Evolutionary conservation across 139 green algal species (phyloP).

Genomic region (Chlamydomonas sp.): DNA sequence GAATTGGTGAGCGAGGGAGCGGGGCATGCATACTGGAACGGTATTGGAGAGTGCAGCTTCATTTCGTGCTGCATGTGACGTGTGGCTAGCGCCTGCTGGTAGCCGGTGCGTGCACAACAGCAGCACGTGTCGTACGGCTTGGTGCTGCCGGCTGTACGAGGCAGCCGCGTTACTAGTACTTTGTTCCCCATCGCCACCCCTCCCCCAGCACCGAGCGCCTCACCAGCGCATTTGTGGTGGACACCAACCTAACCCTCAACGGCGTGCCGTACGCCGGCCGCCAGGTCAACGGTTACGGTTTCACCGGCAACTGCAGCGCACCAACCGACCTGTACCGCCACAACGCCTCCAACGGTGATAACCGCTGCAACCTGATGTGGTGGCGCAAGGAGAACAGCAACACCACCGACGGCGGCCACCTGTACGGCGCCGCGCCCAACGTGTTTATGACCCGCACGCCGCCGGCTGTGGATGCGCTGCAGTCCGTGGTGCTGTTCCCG

Average conservation of each 20-base stretch:
- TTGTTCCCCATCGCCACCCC: too few species aligned
- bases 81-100: too few species aligned
- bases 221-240: too few species aligned
- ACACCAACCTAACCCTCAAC: neutral
- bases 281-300: neutral
- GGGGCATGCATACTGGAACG: too few species aligned
- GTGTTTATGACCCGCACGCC: neutral
- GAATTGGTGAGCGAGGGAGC: neutral
- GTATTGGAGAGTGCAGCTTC: too few species aligned
- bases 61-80: too few species aligned
- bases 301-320: slow-evolving; percentile 20
- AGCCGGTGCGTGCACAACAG: too few species aligned
- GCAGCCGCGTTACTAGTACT: too few species aligned
- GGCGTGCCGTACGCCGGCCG: neutral
- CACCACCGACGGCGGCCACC: neutral
- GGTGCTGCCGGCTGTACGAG: too few species aligned
- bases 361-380: slow-evolving; percentile 33
- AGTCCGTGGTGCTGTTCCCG: slow-evolving; percentile 11
- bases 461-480: slow-evolving; percentile 2
- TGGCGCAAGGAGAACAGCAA: neutral
- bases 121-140: too few species aligned
- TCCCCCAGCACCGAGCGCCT: too few species aligned
- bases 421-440: slow-evolving; percentile 15
- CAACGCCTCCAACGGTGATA: neutral
- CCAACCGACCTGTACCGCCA: slow-evolving; percentile 7